A percentile compares a stretch with the other conserved stretches of the same genome.
Evolutionary conservation across 495 filamentous ascomycete genomes (phyloP).

Genomic region (Trichoderma virens): DNA sequence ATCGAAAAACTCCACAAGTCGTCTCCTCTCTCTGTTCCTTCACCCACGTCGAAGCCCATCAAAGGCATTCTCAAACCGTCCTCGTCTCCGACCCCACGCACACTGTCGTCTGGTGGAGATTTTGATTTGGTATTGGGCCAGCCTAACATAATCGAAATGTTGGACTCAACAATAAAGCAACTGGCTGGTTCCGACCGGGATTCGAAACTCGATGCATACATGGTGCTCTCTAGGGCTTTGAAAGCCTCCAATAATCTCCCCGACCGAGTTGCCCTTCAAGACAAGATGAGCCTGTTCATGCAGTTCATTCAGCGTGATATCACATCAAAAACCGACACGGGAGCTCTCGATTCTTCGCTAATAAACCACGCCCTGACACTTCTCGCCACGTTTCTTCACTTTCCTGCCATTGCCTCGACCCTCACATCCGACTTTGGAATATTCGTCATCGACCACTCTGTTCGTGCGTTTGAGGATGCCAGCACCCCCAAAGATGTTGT

Average conservation of each 20-base stretch:
- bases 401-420: slow-evolving; percentile 51
- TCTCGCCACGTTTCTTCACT: slow-evolving; percentile 62
- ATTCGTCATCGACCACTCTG: slow-evolving; percentile 73
- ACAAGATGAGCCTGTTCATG: slow-evolving; percentile 66
- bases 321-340: slow-evolving; percentile 42
- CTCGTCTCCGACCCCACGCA: slow-evolving; percentile 36
- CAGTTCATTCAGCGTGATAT: slow-evolving; percentile 79
- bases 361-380: slow-evolving; percentile 69
- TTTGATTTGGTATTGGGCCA: slow-evolving; percentile 29
- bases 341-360: slow-evolving; percentile 51
- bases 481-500: slow-evolving; percentile 64
- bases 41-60: slow-evolving; percentile 56
- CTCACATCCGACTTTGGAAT: slow-evolving; percentile 68
- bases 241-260: slow-evolving; percentile 71
- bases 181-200: slow-evolving; percentile 61
- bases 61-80: slow-evolving; percentile 84
- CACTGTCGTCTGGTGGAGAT: slow-evolving; percentile 26
- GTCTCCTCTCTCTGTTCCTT: slow-evolving; percentile 41
- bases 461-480: slow-evolving; percentile 50
- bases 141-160: slow-evolving; percentile 58
- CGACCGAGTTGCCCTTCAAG: slow-evolving; percentile 57
- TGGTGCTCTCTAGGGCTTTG: slow-evolving; percentile 64
- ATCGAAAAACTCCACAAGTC: slow-evolving; percentile 28
- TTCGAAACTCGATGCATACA: slow-evolving; percentile 78
- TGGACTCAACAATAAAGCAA: slow-evolving; percentile 74